Base-by-base conservation (phyloP, 768 basidiomycete species). In the Suillus fuscotomentosus region DNA sequence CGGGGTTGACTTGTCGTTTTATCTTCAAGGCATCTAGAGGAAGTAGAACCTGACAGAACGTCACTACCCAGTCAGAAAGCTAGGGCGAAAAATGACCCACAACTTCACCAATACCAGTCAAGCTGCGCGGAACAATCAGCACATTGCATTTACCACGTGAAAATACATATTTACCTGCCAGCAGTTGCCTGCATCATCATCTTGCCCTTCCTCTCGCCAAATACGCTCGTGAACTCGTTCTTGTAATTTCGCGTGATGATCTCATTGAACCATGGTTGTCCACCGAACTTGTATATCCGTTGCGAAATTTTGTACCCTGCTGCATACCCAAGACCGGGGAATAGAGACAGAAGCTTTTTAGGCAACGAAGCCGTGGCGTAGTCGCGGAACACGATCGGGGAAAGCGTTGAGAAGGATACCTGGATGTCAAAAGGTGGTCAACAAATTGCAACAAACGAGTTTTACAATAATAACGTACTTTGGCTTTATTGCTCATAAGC, bases 251-350 rank as follows among this genome's bases (percentile, higher is more conserved):
- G 86, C 68, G 84, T 83, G 76, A 99, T 88, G 74, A 96, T 70
- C 79, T 99, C 97, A 79, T 95, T 91, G 79, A 98, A 97, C 85
- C 89, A 99, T 15, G 97, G 97, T 79, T 99, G 97, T 6, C 97
- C 97, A 66, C 97, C 97, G 71, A 99, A 99, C 80, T 97, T 99
- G 88, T 96, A 97, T 71, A 94, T 85, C 60, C 95, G 87, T 78
- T 98, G 95, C 0, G 94, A 79, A 72, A 98, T 80, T 77, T 99
- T 99, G 88, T 99, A 99, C 5, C 97, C 96, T 34, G 97, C 97
- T 5, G 97, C 97, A 74, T 99, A 99, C 2, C 97, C 97, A 4
- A 99, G 87, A 61, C 95, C 97, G 42, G 97, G 97, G 82, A 99
- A 99, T n/a, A 99, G 85, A 3, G 95, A 97, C 20, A 97, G 68